A percentile compares a stretch with the other conserved stretches of the same genome.
phyloP scores from a whole-genome alignment of 2,329 filamentous ascomycete genomes.

The Lasiodiplodia citricola region DNA sequence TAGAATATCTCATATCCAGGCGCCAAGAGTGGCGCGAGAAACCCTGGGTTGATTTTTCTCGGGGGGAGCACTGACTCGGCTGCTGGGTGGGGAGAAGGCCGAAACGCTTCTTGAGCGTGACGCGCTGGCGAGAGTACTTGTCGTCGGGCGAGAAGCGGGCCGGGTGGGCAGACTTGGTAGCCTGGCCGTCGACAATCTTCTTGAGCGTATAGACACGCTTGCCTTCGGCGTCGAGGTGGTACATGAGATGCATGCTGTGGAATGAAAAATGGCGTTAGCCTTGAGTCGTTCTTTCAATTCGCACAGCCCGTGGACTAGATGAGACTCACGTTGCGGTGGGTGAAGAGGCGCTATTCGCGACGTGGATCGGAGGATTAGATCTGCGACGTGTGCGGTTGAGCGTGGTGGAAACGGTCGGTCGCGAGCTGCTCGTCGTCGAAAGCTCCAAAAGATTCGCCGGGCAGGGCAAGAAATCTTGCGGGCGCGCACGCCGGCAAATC shows the following conservation, averaged over 20 bases:
- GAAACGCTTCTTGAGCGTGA: slow-evolving; percentile 94
- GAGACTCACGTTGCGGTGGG: slow-evolving; percentile 5
- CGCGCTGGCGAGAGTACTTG: slow-evolving; percentile 94
- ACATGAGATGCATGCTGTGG: slow-evolving; percentile 74
- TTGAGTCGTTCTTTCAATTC: background rate
- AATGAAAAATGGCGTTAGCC: background rate
- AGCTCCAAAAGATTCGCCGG: slow-evolving; percentile 1
- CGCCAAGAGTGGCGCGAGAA: background rate
- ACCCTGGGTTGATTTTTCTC: background rate
- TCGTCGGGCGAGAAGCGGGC: slow-evolving; percentile 97
- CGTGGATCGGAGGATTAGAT: background rate
- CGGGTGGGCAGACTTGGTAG: slow-evolving; percentile 95
- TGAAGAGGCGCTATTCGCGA: too few relatives aligned
- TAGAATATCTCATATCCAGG: background rate
- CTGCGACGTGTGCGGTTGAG: background rate
- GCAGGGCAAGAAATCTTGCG: slow-evolving; percentile 8
- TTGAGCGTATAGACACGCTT: slow-evolving; percentile 95
- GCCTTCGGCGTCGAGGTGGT: slow-evolving; percentile 80
- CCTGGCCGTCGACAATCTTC: slow-evolving; percentile 79
- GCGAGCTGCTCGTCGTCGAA: slow-evolving; percentile 7
- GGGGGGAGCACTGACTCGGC: slow-evolving; percentile 54
- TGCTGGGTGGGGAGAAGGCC: slow-evolving; percentile 87
- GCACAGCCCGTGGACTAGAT: background rate
- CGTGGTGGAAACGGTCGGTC: background rate
- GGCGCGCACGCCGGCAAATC: background rate